Percentiles rank a stretch among this genome's conserved stretches.
These are phyloP conservation scores for Candida alai DNA, from an alignment of 805 yeast species.

Conservation along the genomic window DNA sequence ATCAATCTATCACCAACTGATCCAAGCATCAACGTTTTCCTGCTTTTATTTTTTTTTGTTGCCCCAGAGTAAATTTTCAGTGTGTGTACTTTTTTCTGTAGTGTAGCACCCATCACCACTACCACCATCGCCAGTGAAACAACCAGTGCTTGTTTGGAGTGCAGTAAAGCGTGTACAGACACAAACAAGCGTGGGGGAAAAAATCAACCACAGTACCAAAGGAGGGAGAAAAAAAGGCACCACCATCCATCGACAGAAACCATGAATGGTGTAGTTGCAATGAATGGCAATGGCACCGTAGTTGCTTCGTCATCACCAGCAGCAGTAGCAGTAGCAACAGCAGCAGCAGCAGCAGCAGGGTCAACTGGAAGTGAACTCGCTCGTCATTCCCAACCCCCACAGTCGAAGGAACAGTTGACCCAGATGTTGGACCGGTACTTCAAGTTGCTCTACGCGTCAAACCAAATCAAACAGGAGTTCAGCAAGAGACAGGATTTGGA, in stretches of 20 bases:
- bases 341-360: neutral
- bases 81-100: too few species aligned
- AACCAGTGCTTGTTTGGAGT: too few species aligned
- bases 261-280: conserved; percentile 5
- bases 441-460: conserved; percentile 13
- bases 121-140: too few species aligned
- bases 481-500: conserved; percentile 7
- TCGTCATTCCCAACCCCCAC: conserved; percentile 17
- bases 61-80: too few species aligned
- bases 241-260: neutral
- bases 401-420: conserved; percentile 22
- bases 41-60: too few species aligned
- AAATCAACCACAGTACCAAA: neutral
- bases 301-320: neutral
- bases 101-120: too few species aligned
- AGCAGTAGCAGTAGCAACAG: neutral
- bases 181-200: too few species aligned
- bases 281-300: conserved; percentile 5
- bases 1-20: too few species aligned
- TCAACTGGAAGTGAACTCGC: neutral
- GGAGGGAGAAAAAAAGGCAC: too few species aligned
- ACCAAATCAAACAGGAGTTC: conserved; percentile 4
- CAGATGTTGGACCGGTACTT: conserved; percentile 26
- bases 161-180: too few species aligned
- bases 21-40: too few species aligned